Base-by-base conservation (phyloP, 1,284 basidiomycete species). In the Ceratobasidium papillatum region DNA sequence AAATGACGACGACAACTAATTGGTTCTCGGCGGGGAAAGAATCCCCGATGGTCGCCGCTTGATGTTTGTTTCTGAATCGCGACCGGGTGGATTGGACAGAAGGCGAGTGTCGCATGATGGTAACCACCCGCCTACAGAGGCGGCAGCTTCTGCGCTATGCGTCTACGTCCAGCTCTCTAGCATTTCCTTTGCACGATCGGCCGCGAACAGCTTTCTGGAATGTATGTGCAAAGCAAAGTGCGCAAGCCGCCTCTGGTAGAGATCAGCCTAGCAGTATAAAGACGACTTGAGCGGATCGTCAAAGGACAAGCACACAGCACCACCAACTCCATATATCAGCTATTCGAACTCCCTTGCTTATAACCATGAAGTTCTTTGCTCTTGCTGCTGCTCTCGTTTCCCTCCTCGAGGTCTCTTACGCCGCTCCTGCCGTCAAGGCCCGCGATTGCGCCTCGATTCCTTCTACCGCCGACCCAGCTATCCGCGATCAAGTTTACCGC, bases 401-500 rank as follows among this genome's bases (percentile, higher is more conserved):
- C 14, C 66, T 71, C 27, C 52, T 71, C 9, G 51, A 71, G 54
- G 38, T 59, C 14, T 58, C 66, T 27, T 32, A 58, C 3, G 66
- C 66, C 14, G 66, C 66, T 3, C 66, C 66, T 59, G 54, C 38
- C 7, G 34, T 69, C 27, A 71, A 71, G 66, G 66, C 66, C 30
- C 52, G 66, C 9, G 66, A 71, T 22, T 71, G 66, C 38, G 32
- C 52, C 25, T 58, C 66, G n/a, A 71, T 71, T n/a, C 52, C 66
- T 30, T 71, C 66, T 2, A 45, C 36, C 8, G 66, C 66, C 17
- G 54, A 71, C 54, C 38, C 66, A 17, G 52, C 52, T 58, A 27
- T 71, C 25, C 36, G 66, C 8, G 66, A 71, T 14, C 66, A 71
- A 27, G 66, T 71, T 25, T 71, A 71, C 41, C 66, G 66, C 38